These are phyloP conservation scores for Punctularia strigosozonata DNA, from an alignment of 768 basidiomycete species.

Conservation along the genomic window DNA sequence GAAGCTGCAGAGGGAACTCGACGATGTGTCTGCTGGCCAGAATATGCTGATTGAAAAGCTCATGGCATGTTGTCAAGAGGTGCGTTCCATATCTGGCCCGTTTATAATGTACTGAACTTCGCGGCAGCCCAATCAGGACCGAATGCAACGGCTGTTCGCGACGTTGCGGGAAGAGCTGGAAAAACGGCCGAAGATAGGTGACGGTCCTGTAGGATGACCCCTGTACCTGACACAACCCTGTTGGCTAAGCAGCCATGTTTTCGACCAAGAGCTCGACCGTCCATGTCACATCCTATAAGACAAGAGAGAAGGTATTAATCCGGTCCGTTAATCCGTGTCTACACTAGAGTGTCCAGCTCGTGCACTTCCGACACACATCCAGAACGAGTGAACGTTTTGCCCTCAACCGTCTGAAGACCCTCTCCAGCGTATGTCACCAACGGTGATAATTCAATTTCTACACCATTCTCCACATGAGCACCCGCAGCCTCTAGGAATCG, in stretches of 20 bases:
- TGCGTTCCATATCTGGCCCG: slow-evolving; percentile 21
- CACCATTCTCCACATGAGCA: slow-evolving; percentile 54
- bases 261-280: slow-evolving; percentile 4
- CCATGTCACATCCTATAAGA: too few species aligned
- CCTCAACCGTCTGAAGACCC: slow-evolving; percentile 69
- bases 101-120: slow-evolving; percentile 8
- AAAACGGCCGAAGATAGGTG: slow-evolving; percentile 38
- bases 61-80: slow-evolving; percentile 81
- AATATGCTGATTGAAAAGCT: slow-evolving; percentile 75
- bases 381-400: slow-evolving; percentile 66
- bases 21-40: slow-evolving; percentile 70
- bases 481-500: slow-evolving; percentile 77
- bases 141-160: slow-evolving; percentile 69
- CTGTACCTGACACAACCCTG: background rate
- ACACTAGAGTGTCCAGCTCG: slow-evolving; percentile 61
- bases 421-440: slow-evolving; percentile 87
- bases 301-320: slow-evolving; percentile 4
- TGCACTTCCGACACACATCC: slow-evolving; percentile 55
- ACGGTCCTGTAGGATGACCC: slow-evolving; percentile 9
- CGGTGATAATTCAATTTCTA: slow-evolving; percentile 88
- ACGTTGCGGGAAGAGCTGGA: slow-evolving; percentile 78
- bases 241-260: background rate
- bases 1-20: slow-evolving; percentile 63
- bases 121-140: slow-evolving; percentile 66
- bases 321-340: slow-evolving; percentile 13